phyloP scores from a whole-genome alignment of 2,329 filamentous ascomycete species.

The Trichophyton simii region DNA sequence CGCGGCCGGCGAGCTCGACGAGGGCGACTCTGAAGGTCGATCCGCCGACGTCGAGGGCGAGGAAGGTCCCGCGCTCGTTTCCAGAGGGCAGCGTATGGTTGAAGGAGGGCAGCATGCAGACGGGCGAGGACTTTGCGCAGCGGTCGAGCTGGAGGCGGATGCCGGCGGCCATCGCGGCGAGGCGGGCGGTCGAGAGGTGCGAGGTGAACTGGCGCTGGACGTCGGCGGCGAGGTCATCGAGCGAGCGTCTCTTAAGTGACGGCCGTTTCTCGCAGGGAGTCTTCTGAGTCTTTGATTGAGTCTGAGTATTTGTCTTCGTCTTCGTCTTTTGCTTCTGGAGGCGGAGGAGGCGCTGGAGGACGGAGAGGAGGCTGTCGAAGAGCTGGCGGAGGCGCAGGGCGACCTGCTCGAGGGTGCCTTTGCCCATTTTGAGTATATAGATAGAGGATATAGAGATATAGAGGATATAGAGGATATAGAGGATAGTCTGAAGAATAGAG shows the following conservation, averaged over 20 bases:
- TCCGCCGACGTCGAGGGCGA: slow-evolving; percentile 54
- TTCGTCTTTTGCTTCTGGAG: slow-evolving; percentile 13
- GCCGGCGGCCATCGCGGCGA: slow-evolving; percentile 29
- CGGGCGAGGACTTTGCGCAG: slow-evolving; percentile 43
- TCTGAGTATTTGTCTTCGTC: too few relatives aligned
- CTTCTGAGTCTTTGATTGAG: neutral
- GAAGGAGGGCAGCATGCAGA: slow-evolving; percentile 55
- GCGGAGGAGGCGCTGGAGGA: slow-evolving; percentile 30
- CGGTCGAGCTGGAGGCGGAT: slow-evolving; percentile 41
- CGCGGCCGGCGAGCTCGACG: slow-evolving; percentile 42
- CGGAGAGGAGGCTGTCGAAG: slow-evolving; percentile 28
- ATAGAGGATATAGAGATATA: too few relatives aligned
- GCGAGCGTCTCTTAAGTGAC: slow-evolving; percentile 20
- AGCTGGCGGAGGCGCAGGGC: slow-evolving; percentile 31
- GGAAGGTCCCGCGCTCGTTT: slow-evolving; percentile 45
- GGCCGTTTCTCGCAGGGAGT: slow-evolving; percentile 15
- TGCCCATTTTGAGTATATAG: slow-evolving; percentile 6
- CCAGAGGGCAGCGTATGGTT: slow-evolving; percentile 50
- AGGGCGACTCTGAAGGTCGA: slow-evolving; percentile 53
- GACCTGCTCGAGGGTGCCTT: slow-evolving; percentile 24
- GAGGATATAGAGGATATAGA: too few relatives aligned
- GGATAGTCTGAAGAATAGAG: too few relatives aligned
- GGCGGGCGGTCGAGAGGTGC: slow-evolving; percentile 28
- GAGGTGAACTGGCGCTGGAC: slow-evolving; percentile 27
- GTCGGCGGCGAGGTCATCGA: slow-evolving; percentile 30